Evolutionary conservation across 768 basidiomycete species (phyloP), one percentile per base, ranked within the genome.

Genomic region (Amylocystis lapponica): DNA sequence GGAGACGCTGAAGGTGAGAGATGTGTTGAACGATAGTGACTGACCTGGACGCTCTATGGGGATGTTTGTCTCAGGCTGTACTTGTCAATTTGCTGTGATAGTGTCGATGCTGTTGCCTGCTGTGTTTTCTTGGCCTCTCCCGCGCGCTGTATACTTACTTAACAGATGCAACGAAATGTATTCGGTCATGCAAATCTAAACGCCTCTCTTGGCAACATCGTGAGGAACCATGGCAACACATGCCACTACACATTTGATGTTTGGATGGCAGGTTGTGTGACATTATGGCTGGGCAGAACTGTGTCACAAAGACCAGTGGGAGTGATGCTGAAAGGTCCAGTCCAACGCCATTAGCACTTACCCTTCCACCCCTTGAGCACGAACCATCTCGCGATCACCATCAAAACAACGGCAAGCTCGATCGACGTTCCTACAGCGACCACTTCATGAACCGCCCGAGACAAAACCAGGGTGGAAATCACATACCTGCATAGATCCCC

Each of bases 401-500:
- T 22, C 27, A 49, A 34, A 27, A 44, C 16, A 11, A 34, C 29
- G 19, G 23, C 43, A n/a, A 9, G 22, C 34, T 37, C 27, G n/a
- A 45, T 22, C 14, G 43, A 17, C 30, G 17, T 37, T n/a, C 43
- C 43, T 45, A n/a, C 29, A 30, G n/a, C 29, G 29, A 30, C n/a
- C n/a, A n/a, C n/a, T n/a, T n/a, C n/a, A n/a, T n/a, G n/a, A n/a
- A n/a, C n/a, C n/a, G n/a, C n/a, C n/a, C n/a, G n/a, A n/a, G n/a
- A n/a, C n/a, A n/a, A n/a, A n/a, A n/a, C n/a, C n/a, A n/a, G n/a
- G n/a, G 29, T n/a, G 29, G 29, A 30, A 9, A 30, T 12, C 4
- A 32, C 46, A 30, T 29, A 72, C 74, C 75, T 17, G 77, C 78
- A 49, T 74, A 81, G 44, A 68, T 67, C 9, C 80, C 80, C 8